Evolutionary conservation across 2,329 filamentous ascomycete species (phyloP), one percentile per base, ranked within the genome.

Genomic region (Daldinia sp.): DNA sequence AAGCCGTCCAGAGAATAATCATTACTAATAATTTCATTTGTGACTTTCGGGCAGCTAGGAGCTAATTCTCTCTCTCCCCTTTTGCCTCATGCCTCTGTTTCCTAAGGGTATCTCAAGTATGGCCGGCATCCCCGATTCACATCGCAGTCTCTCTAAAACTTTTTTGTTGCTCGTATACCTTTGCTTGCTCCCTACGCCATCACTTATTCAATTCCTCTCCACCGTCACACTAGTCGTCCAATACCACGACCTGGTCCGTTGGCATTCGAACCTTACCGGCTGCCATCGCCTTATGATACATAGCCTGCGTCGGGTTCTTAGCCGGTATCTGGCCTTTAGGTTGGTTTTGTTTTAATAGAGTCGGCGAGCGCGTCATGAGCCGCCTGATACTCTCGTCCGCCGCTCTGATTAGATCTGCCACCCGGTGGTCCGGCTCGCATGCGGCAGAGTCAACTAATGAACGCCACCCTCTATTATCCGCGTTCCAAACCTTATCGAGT

Each of bases 381-480:
- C 78, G 74, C 46, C 82, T 79, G 30, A 88, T 73, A 13, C 80
- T 81, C 18, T 83, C 82, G 74, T 88, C 85, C 7, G 86, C 78
- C 18, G 81, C 80, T 51, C 77, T 76, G 28, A 89, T 78, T 70
- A 88, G 72, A 5, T 73, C 78, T 61, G 83, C 82, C 33, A 85
- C 81, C 7, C 85, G 82, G 41, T 79, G 79, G 26, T 78, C 78
- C 35, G 78, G 75, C 33, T 79, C 77, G 68, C 75, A 78, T 5
- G 81, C 84, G 6, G 85, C 85, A 1, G 84, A 86, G 12, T 74
- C 68, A 30, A 77, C 77, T 6, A 79, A 68, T 18, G 72, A 74
- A 23, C 72, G 72, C 77, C 78, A 80, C 9, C 65, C 58, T 37
- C 64, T 73, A 20, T 70, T 71, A 28, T 76, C 72, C 5, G 73